Evolutionary conservation across 1,139 yeast species (phyloP).

Genomic region (Sugiyamaella pinicola): DNA sequence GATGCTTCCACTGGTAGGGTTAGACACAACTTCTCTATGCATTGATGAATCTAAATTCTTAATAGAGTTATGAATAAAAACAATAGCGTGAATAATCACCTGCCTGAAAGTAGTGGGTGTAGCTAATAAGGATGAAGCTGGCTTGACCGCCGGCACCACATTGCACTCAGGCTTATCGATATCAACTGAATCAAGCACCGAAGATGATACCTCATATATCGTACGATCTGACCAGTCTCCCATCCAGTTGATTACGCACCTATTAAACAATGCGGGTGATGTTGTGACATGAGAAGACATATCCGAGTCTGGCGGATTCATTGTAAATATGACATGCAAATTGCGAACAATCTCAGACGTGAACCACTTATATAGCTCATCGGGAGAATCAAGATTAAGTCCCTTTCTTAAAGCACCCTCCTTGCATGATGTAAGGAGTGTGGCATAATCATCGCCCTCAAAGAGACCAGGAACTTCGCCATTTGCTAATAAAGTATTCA

Average conservation of each 20-base stretch:
- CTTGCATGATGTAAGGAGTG: slow-evolving; percentile 58
- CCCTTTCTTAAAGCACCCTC: slow-evolving; percentile 66
- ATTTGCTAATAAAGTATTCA: slow-evolving; percentile 89
- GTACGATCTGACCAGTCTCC: slow-evolving; percentile 73
- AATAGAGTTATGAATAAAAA: slow-evolving; percentile 49
- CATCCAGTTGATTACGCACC: slow-evolving; percentile 91
- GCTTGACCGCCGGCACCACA: slow-evolving; percentile 38
- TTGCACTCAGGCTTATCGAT: slow-evolving; percentile 52
- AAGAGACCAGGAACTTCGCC: slow-evolving; percentile 92
- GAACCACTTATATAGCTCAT: slow-evolving; percentile 78
- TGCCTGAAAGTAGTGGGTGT: slow-evolving; percentile 47
- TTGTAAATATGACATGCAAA: slow-evolving; percentile 80
- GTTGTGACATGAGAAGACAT: slow-evolving; percentile 54
- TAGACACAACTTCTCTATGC: slow-evolving; percentile 4
- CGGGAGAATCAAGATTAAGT: slow-evolving; percentile 63
- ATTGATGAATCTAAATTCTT: neutral
- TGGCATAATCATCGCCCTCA: slow-evolving; percentile 67
- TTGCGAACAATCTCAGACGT: slow-evolving; percentile 65
- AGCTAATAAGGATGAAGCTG: neutral
- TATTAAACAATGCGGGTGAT: slow-evolving; percentile 88
- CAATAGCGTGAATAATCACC: slow-evolving; percentile 51
- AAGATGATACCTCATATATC: slow-evolving; percentile 53
- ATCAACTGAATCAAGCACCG: slow-evolving; percentile 52
- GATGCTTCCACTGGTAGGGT: neutral
- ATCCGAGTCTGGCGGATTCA: slow-evolving; percentile 56